Base-by-base conservation (phyloP, 768 basidiomycete genomes). In the Boletus patriciae region DNA sequence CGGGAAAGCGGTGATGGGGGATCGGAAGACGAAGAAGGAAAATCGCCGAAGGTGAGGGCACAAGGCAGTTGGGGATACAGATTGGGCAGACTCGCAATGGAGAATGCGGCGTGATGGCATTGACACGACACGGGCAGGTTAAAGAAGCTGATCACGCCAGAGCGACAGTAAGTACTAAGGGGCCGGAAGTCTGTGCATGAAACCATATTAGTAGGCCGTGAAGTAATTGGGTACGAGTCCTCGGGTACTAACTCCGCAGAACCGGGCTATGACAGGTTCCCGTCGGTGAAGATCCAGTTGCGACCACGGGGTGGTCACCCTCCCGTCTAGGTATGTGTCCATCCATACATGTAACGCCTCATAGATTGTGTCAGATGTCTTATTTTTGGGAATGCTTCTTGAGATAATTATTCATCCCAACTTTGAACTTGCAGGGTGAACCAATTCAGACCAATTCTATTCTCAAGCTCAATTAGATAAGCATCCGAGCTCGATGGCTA, bases 211-310 rank as follows among this genome's bases (percentile, higher is more conserved):
- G 70, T 70, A 58, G 55, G 57, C 31, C 43, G 54, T 70, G 69
- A 69, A 69, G 69, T 70, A 70, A 71, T 69, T 60, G 60, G 66
- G 31, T 61, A 44, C 67, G 62, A 65, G 60, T 62, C 37, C 47
- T 67, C 70, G 71, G 63, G 58, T 60, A 71, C 58, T 70, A 72
- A 66, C 71, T 62, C 70, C 70, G 71, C 69, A 69, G 44, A 49
- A 58, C n/a, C n/a, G 58, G 62, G 66, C 63, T 48, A 66, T 68
- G 64, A 49, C 55, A 46, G 43, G 33, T 61, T 66, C 57, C 65
- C 55, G 54, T 73, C 70, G 72, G 70, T 63, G 61, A 34, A 62
- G 57, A 58, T 57, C 19, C 46, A 68, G 55, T 18, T 63, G 71
- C 72, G 71, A 68, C 56, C 31, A 56, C 58, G 69, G 69, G 46